A percentile compares a stretch with the other conserved stretches of the same genome.
Conservation (phyloP, 345 rosid genomes). For the Rhizophora mangle region DNA sequence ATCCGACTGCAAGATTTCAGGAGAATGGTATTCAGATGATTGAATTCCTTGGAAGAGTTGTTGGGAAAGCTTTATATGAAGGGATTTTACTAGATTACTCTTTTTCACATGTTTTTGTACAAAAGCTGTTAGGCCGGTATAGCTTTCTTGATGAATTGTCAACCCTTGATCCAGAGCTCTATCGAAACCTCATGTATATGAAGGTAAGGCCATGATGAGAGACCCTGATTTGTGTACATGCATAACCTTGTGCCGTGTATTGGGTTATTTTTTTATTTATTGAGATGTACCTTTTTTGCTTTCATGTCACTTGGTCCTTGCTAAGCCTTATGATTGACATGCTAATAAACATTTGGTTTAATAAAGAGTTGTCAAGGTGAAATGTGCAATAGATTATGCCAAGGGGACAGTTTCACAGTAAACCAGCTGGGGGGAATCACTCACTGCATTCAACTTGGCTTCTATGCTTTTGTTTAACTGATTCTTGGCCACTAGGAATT, state of each 20-base stretch:
- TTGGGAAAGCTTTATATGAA: conserved; percentile 96
- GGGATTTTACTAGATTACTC: conserved; percentile 92
- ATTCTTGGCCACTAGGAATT: conserved; percentile 1
- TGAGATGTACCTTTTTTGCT: not conserved
- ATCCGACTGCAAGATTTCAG: conserved; percentile 72
- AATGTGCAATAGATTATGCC: not conserved
- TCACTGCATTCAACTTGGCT: not conserved
- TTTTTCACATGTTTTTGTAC: conserved; percentile 89
- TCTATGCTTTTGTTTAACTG: not conserved
- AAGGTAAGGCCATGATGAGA: conserved; percentile 56
- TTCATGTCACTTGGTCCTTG: not conserved
- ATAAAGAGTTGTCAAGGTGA: not conserved
- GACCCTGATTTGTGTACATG: conserved; percentile 11
- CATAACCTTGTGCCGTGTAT: not conserved
- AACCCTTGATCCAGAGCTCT: conserved; percentile 91
- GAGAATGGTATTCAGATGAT: conserved; percentile 90
- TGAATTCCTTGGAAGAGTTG: conserved; percentile 96
- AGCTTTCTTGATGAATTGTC: conserved; percentile 97
- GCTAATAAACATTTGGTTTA: conserved; percentile 1
- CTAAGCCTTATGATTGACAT: not conserved
- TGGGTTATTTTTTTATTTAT: conserved; percentile 4
- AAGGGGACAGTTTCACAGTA: not conserved
- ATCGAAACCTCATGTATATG: conserved; percentile 86
- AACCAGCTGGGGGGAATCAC: not conserved
- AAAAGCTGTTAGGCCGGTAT: conserved; percentile 89